Evolutionary conservation across 495 filamentous ascomycete genomes (phyloP).

Genomic region (Amphirosellinia nigrospora): DNA sequence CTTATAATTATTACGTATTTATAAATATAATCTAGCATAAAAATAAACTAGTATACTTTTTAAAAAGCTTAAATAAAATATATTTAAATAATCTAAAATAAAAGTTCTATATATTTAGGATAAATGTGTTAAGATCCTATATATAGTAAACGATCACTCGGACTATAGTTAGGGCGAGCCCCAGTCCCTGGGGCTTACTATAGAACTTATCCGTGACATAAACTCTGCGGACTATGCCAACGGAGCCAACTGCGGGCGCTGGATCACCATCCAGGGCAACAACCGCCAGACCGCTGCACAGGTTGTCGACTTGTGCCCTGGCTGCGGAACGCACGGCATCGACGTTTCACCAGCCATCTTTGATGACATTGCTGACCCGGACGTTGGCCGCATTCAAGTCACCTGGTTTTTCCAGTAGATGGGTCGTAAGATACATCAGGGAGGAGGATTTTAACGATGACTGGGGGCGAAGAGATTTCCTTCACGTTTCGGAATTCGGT

Average conservation of each 20-base stretch:
- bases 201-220: too few relatives aligned
- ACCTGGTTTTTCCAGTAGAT: conserved; percentile 28
- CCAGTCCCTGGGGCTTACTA: too few relatives aligned
- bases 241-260: conserved; percentile 23
- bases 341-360: conserved; percentile 24
- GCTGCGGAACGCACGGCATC: conserved; percentile 10
- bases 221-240: conserved; percentile 16
- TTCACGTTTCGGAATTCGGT: neutral
- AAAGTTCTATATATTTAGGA: too few relatives aligned
- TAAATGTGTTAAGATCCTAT: too few relatives aligned
- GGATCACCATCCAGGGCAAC: conserved; percentile 24
- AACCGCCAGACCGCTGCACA: conserved; percentile 7
- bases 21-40: too few relatives aligned
- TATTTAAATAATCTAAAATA: too few relatives aligned
- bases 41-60: too few relatives aligned
- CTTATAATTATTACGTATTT: too few relatives aligned
- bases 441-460: neutral
- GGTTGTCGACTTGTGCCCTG: conserved; percentile 25
- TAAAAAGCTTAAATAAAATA: too few relatives aligned
- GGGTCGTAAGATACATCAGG: neutral
- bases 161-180: too few relatives aligned
- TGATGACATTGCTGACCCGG: conserved; percentile 19
- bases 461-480: neutral
- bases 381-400: conserved; percentile 10
- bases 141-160: too few relatives aligned